These are phyloP conservation scores for Omphalea diandra DNA, from an alignment of 441 rosid genomes.

Conservation along the genomic window DNA sequence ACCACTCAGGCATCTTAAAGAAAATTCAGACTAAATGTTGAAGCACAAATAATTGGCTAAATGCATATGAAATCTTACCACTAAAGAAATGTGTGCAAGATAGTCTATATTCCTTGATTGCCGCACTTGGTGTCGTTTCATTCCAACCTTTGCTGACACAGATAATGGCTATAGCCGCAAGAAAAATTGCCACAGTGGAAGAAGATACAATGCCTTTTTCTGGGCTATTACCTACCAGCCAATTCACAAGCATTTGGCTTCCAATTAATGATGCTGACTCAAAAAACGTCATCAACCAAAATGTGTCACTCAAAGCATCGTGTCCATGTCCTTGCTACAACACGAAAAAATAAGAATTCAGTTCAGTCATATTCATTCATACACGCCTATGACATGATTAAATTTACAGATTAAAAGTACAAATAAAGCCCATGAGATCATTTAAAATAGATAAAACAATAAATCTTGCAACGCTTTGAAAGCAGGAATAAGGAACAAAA, in stretches of 20 bases:
- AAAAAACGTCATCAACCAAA: conserved; percentile 87
- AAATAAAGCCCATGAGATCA: background rate
- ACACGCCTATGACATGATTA: background rate
- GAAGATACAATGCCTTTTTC: conserved; percentile 48
- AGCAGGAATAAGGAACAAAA: background rate
- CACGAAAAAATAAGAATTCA: conserved; percentile 13
- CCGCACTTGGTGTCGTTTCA: conserved; percentile 41
- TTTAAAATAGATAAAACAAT: background rate
- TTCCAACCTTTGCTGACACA: conserved; percentile 49
- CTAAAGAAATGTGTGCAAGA: conserved; percentile 55
- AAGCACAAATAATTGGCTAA: background rate
- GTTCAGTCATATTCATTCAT: background rate
- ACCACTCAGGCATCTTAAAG: background rate
- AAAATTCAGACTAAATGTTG: background rate
- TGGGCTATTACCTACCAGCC: conserved; percentile 49
- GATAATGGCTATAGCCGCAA: conserved; percentile 54
- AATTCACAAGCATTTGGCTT: conserved; percentile 76
- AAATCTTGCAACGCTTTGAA: background rate
- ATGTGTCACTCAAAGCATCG: conserved; percentile 67
- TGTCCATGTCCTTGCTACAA: conserved; percentile 82
- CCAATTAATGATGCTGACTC: conserved; percentile 76
- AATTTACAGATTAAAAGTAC: background rate
- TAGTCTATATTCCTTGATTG: conserved; percentile 39
- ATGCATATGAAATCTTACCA: conserved; percentile 45
- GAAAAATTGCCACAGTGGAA: conserved; percentile 39